Evolutionary conservation across 2,329 filamentous ascomycete genomes (phyloP), one percentile per base, ranked within the genome.

Genomic region (Xylariaceae sp.): DNA sequence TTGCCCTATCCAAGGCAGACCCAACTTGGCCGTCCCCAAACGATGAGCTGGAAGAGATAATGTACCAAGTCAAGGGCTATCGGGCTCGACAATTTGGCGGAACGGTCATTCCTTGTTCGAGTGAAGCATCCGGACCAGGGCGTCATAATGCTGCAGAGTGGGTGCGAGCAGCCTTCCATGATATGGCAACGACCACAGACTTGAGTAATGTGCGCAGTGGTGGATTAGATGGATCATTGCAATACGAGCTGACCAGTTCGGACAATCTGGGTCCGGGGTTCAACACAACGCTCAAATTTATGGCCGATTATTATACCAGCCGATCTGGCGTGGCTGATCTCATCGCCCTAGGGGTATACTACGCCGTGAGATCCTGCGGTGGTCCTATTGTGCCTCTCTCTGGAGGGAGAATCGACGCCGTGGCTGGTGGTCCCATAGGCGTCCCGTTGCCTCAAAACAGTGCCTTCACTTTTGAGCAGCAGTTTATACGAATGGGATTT

Each of bases 31-130:
- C 85, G 2, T 79, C 82, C 2, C 65, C 76, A 12, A 78, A 78
- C 18, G 85, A 88, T 64, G 84, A 87, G 67, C 72, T 88, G 56
- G 85, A 88, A 70, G 84, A 86, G 68, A 81, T 87, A 61, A 82
- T 87, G 75, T 85, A 80, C 65, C 81, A 87, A 63, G 79, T 81
- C 50, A 73, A 76, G 32, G 83, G 82, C 2, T 82, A 84, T 65
- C 74, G 77, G 44, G 76, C 79, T 29, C 77, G 83, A 59, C 77
- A 80, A 41, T 86, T 88, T 67, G 78, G 82, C 44, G 77, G 79
- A 49, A 77, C 78, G 14, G 79, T 88, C 52, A 82, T 77, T 32
- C 84, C 84, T 5, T 87, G 84, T 71, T 75, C 75, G 43, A 81
- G 76, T 59, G 77, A 82, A 54, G 77, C 78, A 19, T 77, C 78